phyloP scores from a whole-genome alignment of 2,329 filamentous ascomycete genomes.

The Boeremia lycopersici region DNA sequence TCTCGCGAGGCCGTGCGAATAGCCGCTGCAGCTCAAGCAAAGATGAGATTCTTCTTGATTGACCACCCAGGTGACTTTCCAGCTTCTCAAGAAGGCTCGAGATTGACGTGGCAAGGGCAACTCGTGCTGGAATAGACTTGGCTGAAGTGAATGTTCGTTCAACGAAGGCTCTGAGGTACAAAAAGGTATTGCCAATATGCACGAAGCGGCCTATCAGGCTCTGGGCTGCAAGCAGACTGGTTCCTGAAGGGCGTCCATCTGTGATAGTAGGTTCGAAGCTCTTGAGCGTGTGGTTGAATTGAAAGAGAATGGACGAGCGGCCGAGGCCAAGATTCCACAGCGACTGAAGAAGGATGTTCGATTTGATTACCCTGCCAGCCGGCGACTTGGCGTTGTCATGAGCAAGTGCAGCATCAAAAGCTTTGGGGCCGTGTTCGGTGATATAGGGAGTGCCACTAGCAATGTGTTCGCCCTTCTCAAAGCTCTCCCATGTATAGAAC shows the following conservation, averaged over 20 bases:
- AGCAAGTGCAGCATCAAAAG: conserved; percentile 67
- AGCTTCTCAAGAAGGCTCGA: conserved; percentile 48
- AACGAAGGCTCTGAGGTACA: conserved; percentile 45
- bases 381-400: conserved; percentile 50
- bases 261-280: conserved; percentile 58
- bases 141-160: conserved; percentile 45
- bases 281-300: conserved; percentile 60
- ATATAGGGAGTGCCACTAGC: conserved; percentile 61
- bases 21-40: conserved; percentile 50
- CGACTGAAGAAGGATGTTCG: conserved; percentile 53
- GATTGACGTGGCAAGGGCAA: conserved; percentile 52
- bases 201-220: conserved; percentile 59
- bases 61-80: conserved; percentile 47
- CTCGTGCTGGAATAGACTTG: conserved; percentile 45
- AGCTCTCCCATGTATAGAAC: conserved; percentile 73
- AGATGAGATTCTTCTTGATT: conserved; percentile 35
- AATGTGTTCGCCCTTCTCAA: conserved; percentile 55
- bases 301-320: conserved; percentile 73
- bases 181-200: conserved; percentile 44
- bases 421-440: conserved; percentile 69
- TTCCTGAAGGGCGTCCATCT: conserved; percentile 57
- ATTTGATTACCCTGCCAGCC: conserved; percentile 48
- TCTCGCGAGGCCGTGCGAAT: conserved; percentile 55
- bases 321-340: conserved; percentile 72
- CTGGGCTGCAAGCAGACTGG: conserved; percentile 56